Evolutionary conservation across 2,329 filamentous ascomycete genomes (phyloP), one percentile per base, ranked within the genome.

Genomic region (Hymenoscyphus infarciens): DNA sequence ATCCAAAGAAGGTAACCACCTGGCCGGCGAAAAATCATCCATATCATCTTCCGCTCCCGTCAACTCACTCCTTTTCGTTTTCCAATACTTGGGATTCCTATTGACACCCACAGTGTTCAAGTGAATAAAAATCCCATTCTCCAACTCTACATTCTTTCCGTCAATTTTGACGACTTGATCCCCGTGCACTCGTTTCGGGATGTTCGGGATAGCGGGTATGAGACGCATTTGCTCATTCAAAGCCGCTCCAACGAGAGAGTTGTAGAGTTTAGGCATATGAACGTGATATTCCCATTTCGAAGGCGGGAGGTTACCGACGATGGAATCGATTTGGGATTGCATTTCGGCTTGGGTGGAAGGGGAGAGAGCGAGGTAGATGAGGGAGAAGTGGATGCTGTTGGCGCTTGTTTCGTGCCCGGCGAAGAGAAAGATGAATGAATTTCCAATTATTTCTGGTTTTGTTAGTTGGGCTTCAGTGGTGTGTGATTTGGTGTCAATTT

Each of bases 41-140:
- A 68, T 29, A 63, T 68, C 63, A 39, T 61, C 29, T 2, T 49
- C 57, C 35, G 35, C 54, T n/a, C 57, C 57, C 5, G 19, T 29
- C 10, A 59, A 35, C n/a, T 55, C 7, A 16, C 42, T 55, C 2
- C 35, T 53, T 2, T 5, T 29, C 55, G 66, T 61, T 5, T 82
- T 82, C 82, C 83, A 87, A 68, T 82, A 82, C 60, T 78, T 80
- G 1, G 83, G 83, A 68, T 86, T 83, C 31, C 81, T 78, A 68
- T 86, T 82, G 1, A 76, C 71, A 38, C 75, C 77, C 5, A 78
- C 71, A 2, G 77, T 76, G 62, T 74, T 74, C 27, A 87, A 71
- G n/a, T 75, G 79, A 45, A 86, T 73, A 61, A 77, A 75, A 5
- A 74, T 75, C 33, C 73, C 75, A 25, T 55, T 60, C 6, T 66